Evolutionary conservation across 2,329 filamentous ascomycete species (phyloP).

Genomic region (Cryphonectria japonica): DNA sequence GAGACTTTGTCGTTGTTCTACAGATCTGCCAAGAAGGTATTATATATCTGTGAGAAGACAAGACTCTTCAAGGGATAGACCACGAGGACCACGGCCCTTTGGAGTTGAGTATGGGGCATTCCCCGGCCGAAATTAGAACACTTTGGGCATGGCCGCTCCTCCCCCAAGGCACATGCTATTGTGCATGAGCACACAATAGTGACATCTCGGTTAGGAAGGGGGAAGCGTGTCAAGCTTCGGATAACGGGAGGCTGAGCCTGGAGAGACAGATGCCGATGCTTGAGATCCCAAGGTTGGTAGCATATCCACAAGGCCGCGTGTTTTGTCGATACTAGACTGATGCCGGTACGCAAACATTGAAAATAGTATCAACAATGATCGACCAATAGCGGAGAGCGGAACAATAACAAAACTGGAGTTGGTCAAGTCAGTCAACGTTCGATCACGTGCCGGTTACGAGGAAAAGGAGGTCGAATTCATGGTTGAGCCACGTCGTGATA

Average conservation of each 20-base stretch:
- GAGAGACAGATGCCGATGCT: background rate
- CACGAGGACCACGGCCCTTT: background rate
- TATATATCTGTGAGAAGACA: background rate
- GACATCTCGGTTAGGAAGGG: background rate
- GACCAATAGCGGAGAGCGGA: background rate
- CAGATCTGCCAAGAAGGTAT: background rate
- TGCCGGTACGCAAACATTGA: background rate
- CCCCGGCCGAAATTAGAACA: background rate
- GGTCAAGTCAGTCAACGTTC: background rate
- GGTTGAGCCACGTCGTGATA: background rate
- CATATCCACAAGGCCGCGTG: slow-evolving; percentile 5
- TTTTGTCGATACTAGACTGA: background rate
- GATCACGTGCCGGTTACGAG: background rate
- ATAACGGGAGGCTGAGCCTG: background rate
- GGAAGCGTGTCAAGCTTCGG: background rate
- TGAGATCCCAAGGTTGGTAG: background rate
- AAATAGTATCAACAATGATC: background rate
- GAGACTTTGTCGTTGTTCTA: no score
- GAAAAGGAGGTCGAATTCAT: background rate
- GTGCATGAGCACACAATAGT: background rate
- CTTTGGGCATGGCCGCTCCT: background rate
- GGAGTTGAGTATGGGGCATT: background rate
- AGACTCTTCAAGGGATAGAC: background rate
- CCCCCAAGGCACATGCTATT: background rate
- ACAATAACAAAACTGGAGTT: background rate